phyloP scores from a whole-genome alignment of 768 basidiomycete species.

The Leucosporidium scottii region DNA sequence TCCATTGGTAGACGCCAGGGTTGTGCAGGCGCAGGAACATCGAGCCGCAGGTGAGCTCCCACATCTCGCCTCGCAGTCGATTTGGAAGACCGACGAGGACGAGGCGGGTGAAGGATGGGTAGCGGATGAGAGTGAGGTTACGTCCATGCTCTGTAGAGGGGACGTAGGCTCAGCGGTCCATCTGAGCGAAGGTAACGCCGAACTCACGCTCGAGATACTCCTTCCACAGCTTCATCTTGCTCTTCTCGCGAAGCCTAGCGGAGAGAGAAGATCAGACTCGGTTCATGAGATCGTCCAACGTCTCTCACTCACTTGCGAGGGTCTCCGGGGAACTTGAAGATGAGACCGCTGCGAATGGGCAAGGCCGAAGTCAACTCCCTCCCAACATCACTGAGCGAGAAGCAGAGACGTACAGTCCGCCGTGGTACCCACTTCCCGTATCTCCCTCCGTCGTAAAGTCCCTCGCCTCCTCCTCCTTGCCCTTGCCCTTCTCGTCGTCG shows the following conservation, averaged over 20 bases:
- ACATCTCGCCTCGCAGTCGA: slow-evolving; percentile 88
- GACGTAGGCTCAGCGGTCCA: too few species aligned
- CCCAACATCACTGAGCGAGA: not conserved
- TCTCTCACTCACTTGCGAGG: slow-evolving; percentile 64
- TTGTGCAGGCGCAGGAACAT: slow-evolving; percentile 80
- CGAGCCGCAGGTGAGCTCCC: slow-evolving; percentile 94
- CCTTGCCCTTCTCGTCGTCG: slow-evolving; percentile 36
- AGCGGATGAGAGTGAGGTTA: slow-evolving; percentile 87
- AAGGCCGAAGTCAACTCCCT: not conserved
- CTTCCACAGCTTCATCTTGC: slow-evolving; percentile 93
- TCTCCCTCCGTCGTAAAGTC: slow-evolving; percentile 44
- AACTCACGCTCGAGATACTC: slow-evolving; percentile 68
- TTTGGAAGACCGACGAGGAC: slow-evolving; percentile 96
- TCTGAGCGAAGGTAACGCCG: not conserved
- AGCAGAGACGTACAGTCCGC: slow-evolving; percentile 18
- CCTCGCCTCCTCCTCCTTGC: slow-evolving; percentile 36
- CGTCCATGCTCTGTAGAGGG: slow-evolving; percentile 68
- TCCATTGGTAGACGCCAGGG: slow-evolving; percentile 68
- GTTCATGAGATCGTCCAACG: not conserved
- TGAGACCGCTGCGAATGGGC: slow-evolving; percentile 10
- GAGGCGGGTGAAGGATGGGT: slow-evolving; percentile 93
- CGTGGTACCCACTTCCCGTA: slow-evolving; percentile 35
- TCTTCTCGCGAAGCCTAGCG: slow-evolving; percentile 73
- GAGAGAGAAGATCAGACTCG: not conserved
- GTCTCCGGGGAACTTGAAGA: slow-evolving; percentile 84